Base-by-base conservation (phyloP, 2,329 filamentous ascomycete species). In the Talaromyces sp. region DNA sequence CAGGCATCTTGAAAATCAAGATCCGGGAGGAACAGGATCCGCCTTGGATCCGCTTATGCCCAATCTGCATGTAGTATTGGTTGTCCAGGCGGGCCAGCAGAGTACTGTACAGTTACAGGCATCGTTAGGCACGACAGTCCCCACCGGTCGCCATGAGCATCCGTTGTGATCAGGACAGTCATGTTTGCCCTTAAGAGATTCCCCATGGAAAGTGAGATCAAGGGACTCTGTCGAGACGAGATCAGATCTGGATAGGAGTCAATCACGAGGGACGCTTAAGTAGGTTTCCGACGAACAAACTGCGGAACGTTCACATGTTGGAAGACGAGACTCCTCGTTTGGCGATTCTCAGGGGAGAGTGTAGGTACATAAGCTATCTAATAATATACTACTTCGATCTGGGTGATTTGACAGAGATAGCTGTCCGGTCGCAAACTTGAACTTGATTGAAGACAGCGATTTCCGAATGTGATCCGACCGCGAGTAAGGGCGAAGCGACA, bases 201-300 rank as follows among this genome's bases (percentile, higher is more conserved):
- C n/a, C n/a, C n/a, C n/a, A 57, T 58, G 29, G 44, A 57, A 36
- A 62, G 59, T 59, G 32, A 32, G 60, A 61, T n/a, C n/a, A n/a
- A n/a, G n/a, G n/a, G n/a, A n/a, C n/a, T n/a, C n/a, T n/a, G n/a
- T n/a, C n/a, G n/a, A n/a, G n/a, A n/a, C n/a, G n/a, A n/a, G n/a
- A n/a, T n/a, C n/a, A n/a, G 52, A 57, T 61, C 51, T 53, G 17
- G 35, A 30, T 37, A 41, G 47, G 20, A 6, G n/a, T 41, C 17
- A 47, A 50, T 45, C 33, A 46, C 37, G 42, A 44, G 51, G 54
- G 32, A 52, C 51, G 30, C 46, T 52, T 16, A 13, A 14, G 52
- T 52, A 41, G 49, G 39, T 40, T 49, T 42, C 16, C 47, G 24
- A 27, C 5, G 29, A 35, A 33, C n/a, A 16, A 16, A 16, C n/a